These are phyloP conservation scores for Fusarium pseudograminearum DNA, from an alignment of 2,329 filamentous ascomycete species.

Conservation along the genomic window DNA sequence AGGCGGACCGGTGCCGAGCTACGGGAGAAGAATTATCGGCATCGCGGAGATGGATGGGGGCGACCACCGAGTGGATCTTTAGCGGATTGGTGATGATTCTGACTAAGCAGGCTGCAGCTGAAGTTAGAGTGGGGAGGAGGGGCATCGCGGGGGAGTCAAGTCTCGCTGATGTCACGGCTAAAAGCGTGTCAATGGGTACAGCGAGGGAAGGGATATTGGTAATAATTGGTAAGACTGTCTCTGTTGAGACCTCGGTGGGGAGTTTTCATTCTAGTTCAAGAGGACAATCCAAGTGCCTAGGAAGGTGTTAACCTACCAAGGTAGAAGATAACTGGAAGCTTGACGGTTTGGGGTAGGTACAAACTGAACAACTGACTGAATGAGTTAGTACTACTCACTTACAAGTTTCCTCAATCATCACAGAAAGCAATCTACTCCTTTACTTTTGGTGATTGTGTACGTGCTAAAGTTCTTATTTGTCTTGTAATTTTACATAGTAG, in stretches of 20 bases:
- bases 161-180: conserved; percentile 24
- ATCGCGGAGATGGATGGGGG: conserved; percentile 15
- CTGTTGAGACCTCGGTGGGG: neutral
- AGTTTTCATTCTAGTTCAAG: neutral
- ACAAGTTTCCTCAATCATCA: too few species aligned
- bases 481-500: neutral
- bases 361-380: neutral
- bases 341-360: neutral
- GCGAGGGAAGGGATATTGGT: conserved; percentile 1
- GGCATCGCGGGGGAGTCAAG: conserved; percentile 21
- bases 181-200: neutral
- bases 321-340: neutral
- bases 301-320: neutral
- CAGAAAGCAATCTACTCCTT: neutral
- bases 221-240: conserved; percentile 19
- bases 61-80: conserved; percentile 29
- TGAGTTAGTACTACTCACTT: neutral
- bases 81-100: conserved; percentile 20
- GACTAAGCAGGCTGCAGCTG: conserved; percentile 37
- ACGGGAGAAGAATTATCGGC: conserved; percentile 31
- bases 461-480: neutral
- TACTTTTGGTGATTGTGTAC: neutral
- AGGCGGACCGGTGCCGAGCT: conserved; percentile 30
- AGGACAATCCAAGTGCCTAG: neutral
- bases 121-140: conserved; percentile 29